Base-by-base conservation (phyloP, 768 basidiomycete species). In the Trichaptum fuscoviolaceum region DNA sequence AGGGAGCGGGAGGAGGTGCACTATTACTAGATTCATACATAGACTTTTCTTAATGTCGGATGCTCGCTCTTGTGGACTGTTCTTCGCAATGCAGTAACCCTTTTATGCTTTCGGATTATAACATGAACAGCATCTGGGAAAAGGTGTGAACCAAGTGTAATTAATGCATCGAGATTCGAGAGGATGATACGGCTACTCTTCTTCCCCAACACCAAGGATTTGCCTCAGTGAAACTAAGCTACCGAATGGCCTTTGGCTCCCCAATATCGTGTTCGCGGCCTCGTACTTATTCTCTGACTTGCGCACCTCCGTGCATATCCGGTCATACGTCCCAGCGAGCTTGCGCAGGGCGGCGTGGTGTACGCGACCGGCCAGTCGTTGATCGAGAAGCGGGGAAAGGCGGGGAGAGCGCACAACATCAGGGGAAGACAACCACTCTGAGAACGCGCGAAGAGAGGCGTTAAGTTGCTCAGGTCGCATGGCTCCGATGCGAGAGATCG, bases 1-100 rank as follows among this genome's bases (percentile, higher is more conserved):
- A 84, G 96, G 64, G 95, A 96, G 81, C 86, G 93, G 66, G 95
- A 96, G 72, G 96, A 98, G 87, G 89, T 88, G 65, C 42, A 52
- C 15, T 12, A 52, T 20, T 52, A 52, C 42, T 52, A 52, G 42
- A 52, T 52, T 52, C 42, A 15, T 52, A 52, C 20, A 52, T 52
- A 52, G 42, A 52, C 42, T 52, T 52, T 52, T 52, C 42, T 52
- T 52, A 52, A 52, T 52, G 10, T 52, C 42, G 42, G 42, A 52
- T 52, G 20, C 10, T 52, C 10, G 42, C 20, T 52, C 2, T 52
- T 52, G 42, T 52, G 42, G 42, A 52, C 42, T 52, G 42, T 20
- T 12, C 42, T 15, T 52, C 42, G 42, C 42, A 52, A 52, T 52
- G 42, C 42, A 52, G 10, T 52, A 20, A 52, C 42, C 10, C 12